Evolutionary conservation across 257 asterid genomes (phyloP).

Genomic region (Solanum rostratum): DNA sequence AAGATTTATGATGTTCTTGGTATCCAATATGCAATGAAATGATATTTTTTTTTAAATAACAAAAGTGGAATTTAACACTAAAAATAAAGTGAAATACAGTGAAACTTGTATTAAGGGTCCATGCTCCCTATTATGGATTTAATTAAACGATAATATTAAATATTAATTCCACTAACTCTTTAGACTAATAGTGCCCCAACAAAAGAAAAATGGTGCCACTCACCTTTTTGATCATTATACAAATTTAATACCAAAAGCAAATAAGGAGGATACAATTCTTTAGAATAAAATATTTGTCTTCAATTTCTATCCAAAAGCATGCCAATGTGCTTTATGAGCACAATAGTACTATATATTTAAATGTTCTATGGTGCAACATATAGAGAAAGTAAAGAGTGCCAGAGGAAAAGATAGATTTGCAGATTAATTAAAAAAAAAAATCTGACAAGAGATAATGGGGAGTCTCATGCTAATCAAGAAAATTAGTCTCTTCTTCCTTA

Average conservation of each 20-base stretch:
- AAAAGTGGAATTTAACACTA: not conserved
- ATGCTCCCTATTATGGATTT: not conserved
- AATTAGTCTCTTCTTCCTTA: constrained; percentile 45
- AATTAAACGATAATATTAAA: constrained; percentile 4
- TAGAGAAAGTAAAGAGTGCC: constrained; percentile 17
- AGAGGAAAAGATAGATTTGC: constrained; percentile 7
- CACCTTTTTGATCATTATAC: constrained; percentile 33
- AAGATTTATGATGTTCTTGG: not conserved
- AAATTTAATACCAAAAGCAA: constrained; percentile 24
- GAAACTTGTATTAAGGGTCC: not conserved
- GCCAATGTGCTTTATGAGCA: not conserved
- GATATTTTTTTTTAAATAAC: not conserved
- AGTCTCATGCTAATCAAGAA: constrained; percentile 36
- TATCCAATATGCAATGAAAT: not conserved
- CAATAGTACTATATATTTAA: not conserved
- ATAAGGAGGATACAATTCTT: constrained; percentile 21
- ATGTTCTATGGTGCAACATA: constrained; percentile 6
- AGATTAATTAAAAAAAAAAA: constrained; percentile 17
- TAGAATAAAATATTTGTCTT: constrained; percentile 16
- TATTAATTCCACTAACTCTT: constrained; percentile 39
- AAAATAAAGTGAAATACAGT: not conserved
- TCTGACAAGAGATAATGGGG: not conserved
- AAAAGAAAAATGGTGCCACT: constrained; percentile 50
- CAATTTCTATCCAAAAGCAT: constrained; percentile 14
- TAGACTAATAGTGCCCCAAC: constrained; percentile 69